Evolutionary conservation across 805 yeast species (phyloP), one percentile per base, ranked within the genome.

Genomic region (Sugiyamaella valdiviana): DNA sequence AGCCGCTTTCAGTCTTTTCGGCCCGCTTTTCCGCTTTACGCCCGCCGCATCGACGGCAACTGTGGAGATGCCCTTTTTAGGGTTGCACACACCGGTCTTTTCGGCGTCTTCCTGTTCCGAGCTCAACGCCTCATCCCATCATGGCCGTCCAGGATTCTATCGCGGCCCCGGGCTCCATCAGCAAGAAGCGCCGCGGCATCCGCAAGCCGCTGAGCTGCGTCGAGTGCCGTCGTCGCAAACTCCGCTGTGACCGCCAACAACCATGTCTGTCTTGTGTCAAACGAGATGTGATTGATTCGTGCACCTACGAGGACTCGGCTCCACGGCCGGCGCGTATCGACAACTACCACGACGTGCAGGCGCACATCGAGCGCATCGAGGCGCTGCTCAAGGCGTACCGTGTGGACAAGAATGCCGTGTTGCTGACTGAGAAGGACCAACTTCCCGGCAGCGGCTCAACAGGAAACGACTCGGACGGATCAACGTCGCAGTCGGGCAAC

Each of bases 141-240:
- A 26, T 26, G 32, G 32, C 32, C 7, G n/a, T n/a, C 14, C 32
- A 36, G 16, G 21, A 36, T 16, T 24, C 39, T 17, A 19, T 9
- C 26, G 29, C 45, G 12, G 37, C 10, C 15, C 2, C n/a, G 20
- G 40, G 21, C 6, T 17, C 20, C 14, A 42, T n/a, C 10, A 21
- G 9, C 39, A 49, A 44, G 42, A 49, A 49, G 39, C 42, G 41
- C 14, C 42, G 51, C 6, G 51, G 51, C 16, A 46, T 50, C 15
- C 39, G 51, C 36, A 46, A 42, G 39, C 50, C 48, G n/a, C 23
- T 47, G 23, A 41, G 42, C 14, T 46, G 51, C 23, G 26, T 48
- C 36, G 45, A 42, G 40, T 50, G 53, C 32, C 37, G 50, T 3
- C 50, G 47, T 26, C 44, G 48, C 7, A 46, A 50, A 29, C 35